Base-by-base conservation (phyloP, 306 rosid species). In the Quercus wislizeni region DNA sequence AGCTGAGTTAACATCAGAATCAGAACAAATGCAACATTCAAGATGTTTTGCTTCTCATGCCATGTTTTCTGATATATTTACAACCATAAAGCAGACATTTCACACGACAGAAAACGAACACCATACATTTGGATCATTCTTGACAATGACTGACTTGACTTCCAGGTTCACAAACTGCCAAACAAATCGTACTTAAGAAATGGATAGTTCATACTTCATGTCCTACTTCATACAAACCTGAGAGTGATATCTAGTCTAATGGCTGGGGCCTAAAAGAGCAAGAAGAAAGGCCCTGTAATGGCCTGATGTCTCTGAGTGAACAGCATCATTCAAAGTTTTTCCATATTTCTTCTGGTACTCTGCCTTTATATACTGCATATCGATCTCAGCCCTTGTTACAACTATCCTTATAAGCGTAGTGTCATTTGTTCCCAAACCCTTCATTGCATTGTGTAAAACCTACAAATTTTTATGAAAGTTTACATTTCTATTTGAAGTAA, bases 401-500 rank as follows among this genome's bases (percentile, higher is more conserved):
- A 85, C 75, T 9, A 80, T 55, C 55, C 85, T 76, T n/a, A 80
- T 74, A 11, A 87, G 75, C 1, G 83, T 56, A 0, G 65, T n/a
- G 71, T 87, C 90, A 58, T 85, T 79, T 10, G 90, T 87, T 8
- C 90, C 90, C 76, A 87, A n/a, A 27, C 88, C 86, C 74, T 85
- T 85, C 87, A 85, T 87, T 4, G 90, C 76, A 70, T 85, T 87
- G 73, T 20, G 79, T 55, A 85, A 79, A 13, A 82, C 71, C 90
- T 87, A 63, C 2, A 75, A 85, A 80, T 6, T 6, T 54, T 73
- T 4, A 33, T 10, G 46, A 17, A 2, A 30, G 18, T 28, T 28
- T 14, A 28, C 72, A 67, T 31, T 59, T 3, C 64, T 1, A 55
- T 55, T 55, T 55, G 10, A 55, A 55, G 54, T 49, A 49, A 49